These are phyloP conservation scores for Vicia faba DNA, from an alignment of 306 rosid species.

Conservation along the genomic window DNA sequence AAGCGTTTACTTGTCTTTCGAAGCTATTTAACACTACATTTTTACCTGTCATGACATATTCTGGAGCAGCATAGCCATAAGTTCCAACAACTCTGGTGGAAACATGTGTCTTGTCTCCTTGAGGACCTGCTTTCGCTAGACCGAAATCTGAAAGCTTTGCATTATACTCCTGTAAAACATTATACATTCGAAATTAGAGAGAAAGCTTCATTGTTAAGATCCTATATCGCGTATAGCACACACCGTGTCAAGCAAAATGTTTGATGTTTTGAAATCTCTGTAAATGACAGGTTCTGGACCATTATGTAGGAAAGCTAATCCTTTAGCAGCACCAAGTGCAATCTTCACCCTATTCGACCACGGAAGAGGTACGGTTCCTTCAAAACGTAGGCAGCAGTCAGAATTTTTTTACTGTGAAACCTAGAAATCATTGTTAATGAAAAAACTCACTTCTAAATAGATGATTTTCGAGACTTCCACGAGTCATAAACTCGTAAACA, in stretches of 20 bases:
- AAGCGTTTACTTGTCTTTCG: constrained; percentile 17
- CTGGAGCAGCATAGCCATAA: constrained; percentile 97
- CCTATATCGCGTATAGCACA: constrained; percentile 28
- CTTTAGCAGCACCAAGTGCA: constrained; percentile 95
- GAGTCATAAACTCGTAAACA: constrained; percentile 93
- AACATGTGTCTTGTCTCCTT: constrained; percentile 97
- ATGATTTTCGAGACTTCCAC: constrained; percentile 98
- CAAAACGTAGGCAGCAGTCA: constrained; percentile 49
- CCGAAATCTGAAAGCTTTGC: constrained; percentile 99
- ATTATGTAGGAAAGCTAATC: constrained; percentile 91
- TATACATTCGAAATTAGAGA: constrained; percentile 19
- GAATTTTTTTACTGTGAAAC: constrained; percentile 33
- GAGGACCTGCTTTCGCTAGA: constrained; percentile 97
- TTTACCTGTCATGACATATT: constrained; percentile 96
- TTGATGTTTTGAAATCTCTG: constrained; percentile 97
- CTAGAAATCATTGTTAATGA: not conserved
- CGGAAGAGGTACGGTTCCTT: constrained; percentile 95
- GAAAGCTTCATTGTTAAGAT: constrained; percentile 3
- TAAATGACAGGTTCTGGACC: constrained; percentile 94
- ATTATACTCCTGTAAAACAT: constrained; percentile 71
- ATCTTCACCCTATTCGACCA: constrained; percentile 95
- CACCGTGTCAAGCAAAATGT: constrained; percentile 94
- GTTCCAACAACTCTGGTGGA: constrained; percentile 97
- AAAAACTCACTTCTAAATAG: constrained; percentile 84
- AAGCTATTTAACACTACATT: constrained; percentile 26